A percentile compares a stretch with the other conserved stretches of the same genome.
Conservation (phyloP, 2,329 filamentous ascomycete genomes). For the Fusarium hostae region DNA sequence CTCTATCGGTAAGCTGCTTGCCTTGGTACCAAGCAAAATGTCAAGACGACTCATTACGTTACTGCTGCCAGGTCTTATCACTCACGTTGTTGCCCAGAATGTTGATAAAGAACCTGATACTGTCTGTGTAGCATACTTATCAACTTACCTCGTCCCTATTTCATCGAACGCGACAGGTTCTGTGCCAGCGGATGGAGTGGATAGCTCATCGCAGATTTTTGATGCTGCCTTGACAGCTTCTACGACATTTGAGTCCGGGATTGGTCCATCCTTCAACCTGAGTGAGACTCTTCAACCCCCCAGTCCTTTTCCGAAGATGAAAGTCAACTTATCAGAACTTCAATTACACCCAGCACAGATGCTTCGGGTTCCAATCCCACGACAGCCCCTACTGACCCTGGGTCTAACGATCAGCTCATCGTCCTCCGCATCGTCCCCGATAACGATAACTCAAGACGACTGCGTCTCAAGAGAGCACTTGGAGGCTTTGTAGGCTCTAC, state of each 20-base stretch:
- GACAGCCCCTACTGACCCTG: no score
- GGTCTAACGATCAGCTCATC: neutral
- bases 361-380: neutral
- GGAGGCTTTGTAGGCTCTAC: neutral
- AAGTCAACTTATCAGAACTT: accelerated
- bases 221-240: no score
- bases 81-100: neutral
- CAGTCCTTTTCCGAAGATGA: neutral
- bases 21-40: neutral
- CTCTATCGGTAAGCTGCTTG: neutral
- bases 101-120: neutral
- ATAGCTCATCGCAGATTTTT: no score
- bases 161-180: no score
- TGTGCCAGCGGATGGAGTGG: neutral
- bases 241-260: neutral
- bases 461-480: neutral
- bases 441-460: neutral
- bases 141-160: neutral
- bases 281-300: accelerated
- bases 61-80: neutral
- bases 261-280: neutral
- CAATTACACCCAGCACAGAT: neutral
- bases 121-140: neutral
- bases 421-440: neutral
- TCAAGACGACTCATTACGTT: neutral